A percentile compares a stretch with the other conserved stretches of the same genome.
phyloP scores from a whole-genome alignment of 1,284 basidiomycete species.

The Cutaneotrichosporon spelunceum region DNA sequence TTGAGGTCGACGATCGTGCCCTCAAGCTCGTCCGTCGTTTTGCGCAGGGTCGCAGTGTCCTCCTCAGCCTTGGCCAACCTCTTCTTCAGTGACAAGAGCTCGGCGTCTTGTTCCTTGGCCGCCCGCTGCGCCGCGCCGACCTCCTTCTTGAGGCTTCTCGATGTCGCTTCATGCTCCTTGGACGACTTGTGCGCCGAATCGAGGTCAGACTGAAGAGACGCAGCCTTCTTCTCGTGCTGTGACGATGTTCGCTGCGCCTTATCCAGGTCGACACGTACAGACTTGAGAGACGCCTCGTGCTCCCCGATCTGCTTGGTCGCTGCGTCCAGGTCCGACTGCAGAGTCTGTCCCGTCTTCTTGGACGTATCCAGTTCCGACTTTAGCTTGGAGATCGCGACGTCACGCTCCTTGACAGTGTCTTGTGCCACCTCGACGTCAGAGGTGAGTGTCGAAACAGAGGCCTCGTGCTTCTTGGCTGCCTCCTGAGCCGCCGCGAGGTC shows the following conservation, averaged over 20 bases:
- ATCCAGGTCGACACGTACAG: background rate
- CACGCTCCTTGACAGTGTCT: constrained; percentile 10
- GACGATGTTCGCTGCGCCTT: background rate
- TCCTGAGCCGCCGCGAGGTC: constrained; percentile 11
- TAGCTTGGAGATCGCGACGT: constrained; percentile 1
- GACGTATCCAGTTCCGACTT: constrained; percentile 7
- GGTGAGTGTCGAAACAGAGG: constrained; percentile 5
- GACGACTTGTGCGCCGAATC: constrained; percentile 7
- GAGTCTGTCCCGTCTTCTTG: constrained; percentile 6
- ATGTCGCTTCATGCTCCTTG: background rate
- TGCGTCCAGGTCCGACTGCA: constrained; percentile 11
- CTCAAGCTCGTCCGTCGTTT: constrained; percentile 6
- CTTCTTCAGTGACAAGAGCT: constrained; percentile 1
- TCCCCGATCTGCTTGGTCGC: constrained; percentile 1
- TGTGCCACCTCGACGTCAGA: background rate
- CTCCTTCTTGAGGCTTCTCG: constrained; percentile 2
- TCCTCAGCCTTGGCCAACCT: constrained; percentile 10
- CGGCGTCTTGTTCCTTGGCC: constrained; percentile 9
- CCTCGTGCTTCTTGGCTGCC: constrained; percentile 1
- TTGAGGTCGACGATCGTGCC: constrained; percentile 7
- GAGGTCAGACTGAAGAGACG: constrained; percentile 4
- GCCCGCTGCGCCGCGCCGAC: constrained; percentile 8
- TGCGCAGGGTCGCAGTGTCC: constrained; percentile 12
- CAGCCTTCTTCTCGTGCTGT: constrained; percentile 9
- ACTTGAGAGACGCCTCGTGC: constrained; percentile 6